These are phyloP conservation scores for Trichoderma arundinaceum DNA, from an alignment of 2,329 filamentous ascomycete genomes.

Conservation along the genomic window DNA sequence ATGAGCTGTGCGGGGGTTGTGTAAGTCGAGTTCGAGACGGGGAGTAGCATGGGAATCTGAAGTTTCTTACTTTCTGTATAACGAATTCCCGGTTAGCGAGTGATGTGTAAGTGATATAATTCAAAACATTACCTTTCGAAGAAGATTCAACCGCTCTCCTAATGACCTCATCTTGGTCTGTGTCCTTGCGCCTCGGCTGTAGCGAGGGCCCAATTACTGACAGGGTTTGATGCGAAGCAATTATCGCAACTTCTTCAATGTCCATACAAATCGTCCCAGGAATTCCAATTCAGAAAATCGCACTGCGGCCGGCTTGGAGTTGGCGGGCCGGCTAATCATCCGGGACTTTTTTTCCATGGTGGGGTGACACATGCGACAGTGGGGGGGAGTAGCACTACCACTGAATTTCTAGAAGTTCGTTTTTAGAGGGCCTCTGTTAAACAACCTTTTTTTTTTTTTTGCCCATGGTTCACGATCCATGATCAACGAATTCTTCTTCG, in stretches of 20 bases:
- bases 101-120: conserved; percentile 34
- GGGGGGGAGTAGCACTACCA: conserved; percentile 4
- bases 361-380: conserved; percentile 25
- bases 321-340: conserved; percentile 39
- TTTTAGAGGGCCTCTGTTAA: background rate
- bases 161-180: conserved; percentile 51
- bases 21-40: conserved; percentile 35
- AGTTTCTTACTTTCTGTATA: conserved; percentile 51
- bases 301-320: conserved; percentile 34
- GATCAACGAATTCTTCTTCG: background rate
- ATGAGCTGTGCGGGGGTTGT: conserved; percentile 63
- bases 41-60: conserved; percentile 30
- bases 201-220: conserved; percentile 25
- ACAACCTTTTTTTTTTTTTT: conserved; percentile 2
- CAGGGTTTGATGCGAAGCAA: conserved; percentile 15
- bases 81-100: background rate
- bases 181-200: conserved; percentile 24
- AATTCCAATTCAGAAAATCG: conserved; percentile 38
- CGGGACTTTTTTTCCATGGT: conserved; percentile 30
- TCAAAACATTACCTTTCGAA: conserved; percentile 64
- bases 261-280: background rate
- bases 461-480: background rate
- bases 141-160: conserved; percentile 73
- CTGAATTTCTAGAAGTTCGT: conserved; percentile 5
- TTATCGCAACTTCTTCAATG: conserved; percentile 5